phyloP scores from a whole-genome alignment of 805 yeast species.

The Myxozyma vanderwaltii region DNA sequence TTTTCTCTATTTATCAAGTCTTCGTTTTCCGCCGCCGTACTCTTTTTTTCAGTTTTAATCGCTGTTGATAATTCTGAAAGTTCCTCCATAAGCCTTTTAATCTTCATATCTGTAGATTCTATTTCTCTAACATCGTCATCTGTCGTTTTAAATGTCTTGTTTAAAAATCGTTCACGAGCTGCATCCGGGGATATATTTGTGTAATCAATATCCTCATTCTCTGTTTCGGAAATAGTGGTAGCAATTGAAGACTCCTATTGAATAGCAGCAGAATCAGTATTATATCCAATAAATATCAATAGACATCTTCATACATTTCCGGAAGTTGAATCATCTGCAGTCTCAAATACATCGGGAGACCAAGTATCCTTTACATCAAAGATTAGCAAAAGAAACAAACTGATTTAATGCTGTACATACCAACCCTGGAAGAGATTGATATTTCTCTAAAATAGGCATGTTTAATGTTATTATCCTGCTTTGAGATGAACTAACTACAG shows the following conservation, averaged over 20 bases:
- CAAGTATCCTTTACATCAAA: slow-evolving; percentile 24
- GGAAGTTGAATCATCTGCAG: slow-evolving; percentile 8
- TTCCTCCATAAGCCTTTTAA: slow-evolving; percentile 20
- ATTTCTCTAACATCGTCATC: neutral
- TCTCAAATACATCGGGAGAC: slow-evolving; percentile 33
- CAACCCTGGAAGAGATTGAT: slow-evolving; percentile 25
- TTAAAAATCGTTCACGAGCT: slow-evolving; percentile 29
- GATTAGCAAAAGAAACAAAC: too few species aligned
- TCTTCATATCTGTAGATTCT: slow-evolving; percentile 21
- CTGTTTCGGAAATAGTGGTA: neutral
- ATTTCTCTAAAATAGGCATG: slow-evolving; percentile 23
- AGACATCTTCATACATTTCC: neutral
- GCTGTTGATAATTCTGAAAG: slow-evolving; percentile 17
- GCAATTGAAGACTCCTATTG: neutral
- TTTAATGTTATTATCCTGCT: neutral
- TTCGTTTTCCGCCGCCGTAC: neutral
- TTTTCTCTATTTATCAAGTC: neutral
- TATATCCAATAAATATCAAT: neutral
- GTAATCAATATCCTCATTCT: slow-evolving; percentile 27
- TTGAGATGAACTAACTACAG: neutral
- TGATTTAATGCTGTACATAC: too few species aligned
- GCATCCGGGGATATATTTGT: slow-evolving; percentile 25
- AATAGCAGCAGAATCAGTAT: too few species aligned
- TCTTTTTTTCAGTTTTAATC: neutral
- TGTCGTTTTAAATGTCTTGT: slow-evolving; percentile 8